Base-by-base conservation (phyloP, 2,329 filamentous ascomycete genomes). In the Alternaria gansuensis region DNA sequence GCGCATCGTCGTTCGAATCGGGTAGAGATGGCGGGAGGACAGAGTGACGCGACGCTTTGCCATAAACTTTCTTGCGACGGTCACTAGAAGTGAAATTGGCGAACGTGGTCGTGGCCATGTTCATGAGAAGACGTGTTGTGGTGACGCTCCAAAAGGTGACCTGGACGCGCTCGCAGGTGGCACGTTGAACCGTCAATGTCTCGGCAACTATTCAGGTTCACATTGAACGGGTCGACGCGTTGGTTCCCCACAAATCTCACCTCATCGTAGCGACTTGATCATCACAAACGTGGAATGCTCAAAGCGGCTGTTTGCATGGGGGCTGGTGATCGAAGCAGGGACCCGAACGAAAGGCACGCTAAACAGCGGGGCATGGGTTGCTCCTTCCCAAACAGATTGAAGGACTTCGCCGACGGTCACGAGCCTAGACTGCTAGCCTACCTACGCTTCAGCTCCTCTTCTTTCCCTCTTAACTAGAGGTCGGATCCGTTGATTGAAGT, bases 1-100 rank as follows among this genome's bases (percentile, higher is more conserved):
- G 63, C 56, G 69, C 67, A 40, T 75, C 72, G 11, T 71, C 65
- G 48, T 51, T 62, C 13, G 59, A 31, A 50, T 58, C 63, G 8
- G 60, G 41, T 52, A 60, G 63, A 50, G 61, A 56, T 50, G 62
- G 63, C 21, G 63, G 55, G 13, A 62, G 33, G 9, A 50, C 33
- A 21, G 67, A 62, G 5, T 63, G 63, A 46, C 76, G 75, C 55
- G 73, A 68, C 17, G 71, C 51, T 62, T 75, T 77, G 49, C 77
- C 77, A 54, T 80, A 80, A 10, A 77, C 57, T 57, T 74, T 77
- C 68, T 77, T 78, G 54, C 75, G 74, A 54, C 72, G 70, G 50
- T 75, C 71, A n/a, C 71, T 64, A 8, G 69, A 61, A 13, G 69
- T 72, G 33, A 70, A 74, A 8, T 66, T 62, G 24, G 72, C 67